Percentiles rank a stretch among this genome's conserved stretches.
Evolutionary conservation across 1,284 basidiomycete species (phyloP).

Genomic region (Sphaerobolus stellatus): DNA sequence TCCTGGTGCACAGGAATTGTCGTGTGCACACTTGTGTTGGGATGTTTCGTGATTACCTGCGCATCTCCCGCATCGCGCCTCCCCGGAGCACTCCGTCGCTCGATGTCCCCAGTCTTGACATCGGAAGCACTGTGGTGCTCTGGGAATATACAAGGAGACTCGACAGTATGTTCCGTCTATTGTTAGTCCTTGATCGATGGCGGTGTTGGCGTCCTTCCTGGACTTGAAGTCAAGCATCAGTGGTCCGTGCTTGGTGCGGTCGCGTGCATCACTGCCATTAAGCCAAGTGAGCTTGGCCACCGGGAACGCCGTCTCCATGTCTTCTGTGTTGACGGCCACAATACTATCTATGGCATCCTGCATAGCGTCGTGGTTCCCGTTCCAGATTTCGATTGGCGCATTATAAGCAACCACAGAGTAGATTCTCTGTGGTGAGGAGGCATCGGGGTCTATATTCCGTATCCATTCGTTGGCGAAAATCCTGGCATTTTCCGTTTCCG

Average conservation of each 20-base stretch:
- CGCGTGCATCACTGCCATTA: no score
- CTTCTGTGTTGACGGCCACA: neutral
- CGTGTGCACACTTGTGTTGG: constrained; percentile 23
- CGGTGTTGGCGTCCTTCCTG: constrained; percentile 12
- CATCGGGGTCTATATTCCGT: neutral
- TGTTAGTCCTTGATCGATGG: constrained; percentile 7
- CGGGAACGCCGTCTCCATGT: neutral
- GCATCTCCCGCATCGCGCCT: no score
- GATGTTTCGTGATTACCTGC: no score
- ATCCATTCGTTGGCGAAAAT: neutral
- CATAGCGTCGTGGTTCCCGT: neutral
- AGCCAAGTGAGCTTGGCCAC: neutral
- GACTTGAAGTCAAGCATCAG: neutral
- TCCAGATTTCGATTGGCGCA: neutral
- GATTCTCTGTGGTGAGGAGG: neutral
- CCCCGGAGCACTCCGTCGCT: constrained; percentile 14
- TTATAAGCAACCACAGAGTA: neutral
- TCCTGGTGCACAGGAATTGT: constrained; percentile 22
- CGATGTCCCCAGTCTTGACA: no score
- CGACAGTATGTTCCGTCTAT: constrained; percentile 1
- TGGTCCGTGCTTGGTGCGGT: no score
- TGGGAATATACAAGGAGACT: neutral
- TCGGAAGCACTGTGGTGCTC: constrained; percentile 22
- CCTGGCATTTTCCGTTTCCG: no score
- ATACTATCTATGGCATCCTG: neutral